Evolutionary conservation across 2,329 filamentous ascomycete genomes (phyloP), one percentile per base, ranked within the genome.

Genomic region (Aspergillus phoenicis): DNA sequence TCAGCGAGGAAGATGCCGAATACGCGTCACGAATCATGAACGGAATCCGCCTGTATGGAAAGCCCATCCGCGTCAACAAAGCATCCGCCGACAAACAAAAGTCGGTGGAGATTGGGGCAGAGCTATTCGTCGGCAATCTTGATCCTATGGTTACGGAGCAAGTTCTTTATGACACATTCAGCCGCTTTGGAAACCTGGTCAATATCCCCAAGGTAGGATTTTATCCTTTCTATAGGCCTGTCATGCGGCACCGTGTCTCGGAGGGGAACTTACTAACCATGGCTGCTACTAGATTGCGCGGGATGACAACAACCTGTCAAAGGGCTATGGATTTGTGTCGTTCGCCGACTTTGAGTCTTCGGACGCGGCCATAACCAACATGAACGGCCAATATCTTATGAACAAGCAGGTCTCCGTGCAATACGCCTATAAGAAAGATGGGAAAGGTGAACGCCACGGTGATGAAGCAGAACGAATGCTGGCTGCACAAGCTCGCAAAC

Each of bases 371-470:
- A 91, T 96, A 64, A 85, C 88, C 67, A 95, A 94, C 75, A 93
- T 99, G 90, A 91, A 97, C 75, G 92, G 92, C 55, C 93, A 98
- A 80, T 98, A 95, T 78, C 87, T 99, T 62, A 93, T 96, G 83
- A 97, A 95, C 83, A 97, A 97, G 81, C 91, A 97, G 77, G 90
- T 98, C 69, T 91, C 90, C 2, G 95, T 99, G 48, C 94, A 98
- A 78, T 99, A 98, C 77, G 95, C 95, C 41, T 98, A 97, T 85
- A 99, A 99, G 84, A 98, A 98, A 80, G 95, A 99, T 72, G 95
- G 95, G 68, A 97, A 97, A 80, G 94, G 94, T 69, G 94, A 98
- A 80, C 85, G 95, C 61, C 95, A 99, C 74, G 95, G 95, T 70
- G 95, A 99, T 75, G 86, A 93, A 69, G 95, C 95, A 30, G 95